A percentile compares a stretch with the other conserved stretches of the same genome.
Evolutionary conservation across 495 filamentous ascomycete genomes (phyloP).

Genomic region (Aspergillus leporis): DNA sequence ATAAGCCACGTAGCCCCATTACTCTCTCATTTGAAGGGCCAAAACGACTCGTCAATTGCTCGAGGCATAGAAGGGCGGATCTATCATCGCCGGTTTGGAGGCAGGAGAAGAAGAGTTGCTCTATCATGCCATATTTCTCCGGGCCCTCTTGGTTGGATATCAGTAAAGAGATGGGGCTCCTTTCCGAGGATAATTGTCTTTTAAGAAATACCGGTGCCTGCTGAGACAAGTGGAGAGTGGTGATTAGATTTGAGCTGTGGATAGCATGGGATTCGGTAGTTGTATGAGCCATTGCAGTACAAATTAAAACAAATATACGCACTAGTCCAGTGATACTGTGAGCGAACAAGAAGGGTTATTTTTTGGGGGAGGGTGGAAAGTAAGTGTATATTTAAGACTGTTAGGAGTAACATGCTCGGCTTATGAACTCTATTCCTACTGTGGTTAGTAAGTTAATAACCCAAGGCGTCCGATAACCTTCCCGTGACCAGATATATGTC

Average conservation of each 20-base stretch:
- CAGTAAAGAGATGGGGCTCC: slow-evolving; percentile 51
- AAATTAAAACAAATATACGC: background rate
- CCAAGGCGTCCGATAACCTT: background rate
- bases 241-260: slow-evolving; percentile 40
- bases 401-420: background rate
- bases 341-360: background rate
- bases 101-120: slow-evolving; percentile 81
- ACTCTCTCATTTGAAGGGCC: slow-evolving; percentile 79
- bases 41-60: slow-evolving; percentile 74
- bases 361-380: background rate
- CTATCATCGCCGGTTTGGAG: slow-evolving; percentile 82
- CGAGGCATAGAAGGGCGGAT: slow-evolving; percentile 71
- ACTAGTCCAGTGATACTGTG: background rate
- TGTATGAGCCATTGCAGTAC: slow-evolving; percentile 20
- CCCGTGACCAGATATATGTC: background rate
- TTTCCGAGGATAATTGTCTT: slow-evolving; percentile 45
- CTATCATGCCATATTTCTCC: slow-evolving; percentile 78
- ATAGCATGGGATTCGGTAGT: slow-evolving; percentile 16
- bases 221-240: slow-evolving; percentile 71
- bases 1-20: slow-evolving; percentile 76
- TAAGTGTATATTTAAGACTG: background rate
- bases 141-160: slow-evolving; percentile 65
- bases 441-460: background rate
- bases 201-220: slow-evolving; percentile 71
- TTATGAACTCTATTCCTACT: background rate